Evolutionary conservation across 148 eudicot genomes (phyloP), one percentile per base, ranked within the genome.

Genomic region (Chenopodium formosanum): DNA sequence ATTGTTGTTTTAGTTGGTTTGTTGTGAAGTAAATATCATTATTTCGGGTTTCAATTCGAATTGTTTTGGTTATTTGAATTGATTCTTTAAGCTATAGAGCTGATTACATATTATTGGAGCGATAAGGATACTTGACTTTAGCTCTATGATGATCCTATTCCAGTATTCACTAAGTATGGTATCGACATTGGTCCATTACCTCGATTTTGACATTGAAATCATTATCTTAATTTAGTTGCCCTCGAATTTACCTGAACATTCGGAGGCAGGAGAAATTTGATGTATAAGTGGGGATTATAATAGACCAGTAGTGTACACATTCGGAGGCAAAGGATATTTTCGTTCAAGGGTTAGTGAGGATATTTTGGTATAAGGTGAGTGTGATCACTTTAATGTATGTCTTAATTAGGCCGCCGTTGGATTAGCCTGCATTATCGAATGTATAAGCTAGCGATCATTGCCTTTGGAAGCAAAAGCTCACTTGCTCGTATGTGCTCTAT

Each of bases 41-140:
- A 69, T 31, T 32, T 69, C 2, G 44, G 48, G 7, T 9, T 48
- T 48, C 0, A 10, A 48, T 2, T 44, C 53, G 17, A 40, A 10
- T 8, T 2, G 53, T 72, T 72, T 22, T 8, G 7, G 31, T n/a
- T 22, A 22, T 9, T 72, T 9, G 53, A 44, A 13, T 44, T 46
- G 75, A 72, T 72, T 37, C 13, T 34, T 34, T 37, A 5, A 72
- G 75, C 31, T 72, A 72, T 72, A 46, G 53, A n/a, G 75, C 4
- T 40, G 52, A 25, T 72, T 20, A 17, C 11, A 13, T 17, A 50
- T 17, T 70, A 9, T 2, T 70, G 13, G 73, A 70, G 19, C 48
- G 17, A 19, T 70, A 19, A 70, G 48, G 48, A 19, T 70, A 13
- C 16, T 37, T 19, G 48, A 70, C 47, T 27, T 29, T 37, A 70